phyloP scores from a whole-genome alignment of 2,329 filamentous ascomycete genomes.

The Cladophialophora immunda region DNA sequence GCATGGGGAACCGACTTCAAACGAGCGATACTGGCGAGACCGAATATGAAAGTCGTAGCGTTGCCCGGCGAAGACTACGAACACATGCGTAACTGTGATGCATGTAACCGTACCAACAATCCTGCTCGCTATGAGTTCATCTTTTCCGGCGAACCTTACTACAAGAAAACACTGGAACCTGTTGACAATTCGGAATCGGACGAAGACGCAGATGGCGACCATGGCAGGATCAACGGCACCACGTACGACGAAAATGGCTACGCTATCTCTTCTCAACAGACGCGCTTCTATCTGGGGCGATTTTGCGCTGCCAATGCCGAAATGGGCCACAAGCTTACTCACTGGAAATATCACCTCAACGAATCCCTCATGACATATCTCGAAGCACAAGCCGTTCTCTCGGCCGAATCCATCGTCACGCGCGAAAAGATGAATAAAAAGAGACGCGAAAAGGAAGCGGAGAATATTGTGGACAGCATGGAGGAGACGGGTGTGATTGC shows the following conservation, averaged over 20 bases:
- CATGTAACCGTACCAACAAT: conserved; percentile 75
- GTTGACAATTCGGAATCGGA: conserved; percentile 57
- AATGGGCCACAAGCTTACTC: conserved; percentile 74
- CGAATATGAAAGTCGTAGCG: conserved; percentile 61
- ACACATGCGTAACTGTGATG: conserved; percentile 63
- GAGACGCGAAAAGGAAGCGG: conserved; percentile 67
- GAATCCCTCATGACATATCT: conserved; percentile 74
- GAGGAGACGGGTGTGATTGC: conserved; percentile 65
- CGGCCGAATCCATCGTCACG: conserved; percentile 65
- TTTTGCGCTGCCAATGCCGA: conserved; percentile 71
- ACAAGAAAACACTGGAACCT: conserved; percentile 71
- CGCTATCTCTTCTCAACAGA: conserved; percentile 54
- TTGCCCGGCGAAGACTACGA: conserved; percentile 34
- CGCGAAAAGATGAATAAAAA: conserved; percentile 69
- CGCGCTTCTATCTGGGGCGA: conserved; percentile 62
- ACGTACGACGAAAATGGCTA: conserved; percentile 58
- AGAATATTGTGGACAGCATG: conserved; percentile 72
- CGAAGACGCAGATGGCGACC: conserved; percentile 52
- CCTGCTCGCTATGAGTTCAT: conserved; percentile 71
- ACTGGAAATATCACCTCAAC: conserved; percentile 80
- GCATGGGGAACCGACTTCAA: conserved; percentile 74
- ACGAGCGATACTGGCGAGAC: conserved; percentile 71
- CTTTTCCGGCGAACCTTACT: conserved; percentile 73
- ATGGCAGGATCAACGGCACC: conserved; percentile 32
- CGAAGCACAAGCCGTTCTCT: conserved; percentile 64